A percentile compares a stretch with the other conserved stretches of the same genome.
Evolutionary conservation across 352 stramenopile species (phyloP).

Genomic region (Phytophthora cactorum): DNA sequence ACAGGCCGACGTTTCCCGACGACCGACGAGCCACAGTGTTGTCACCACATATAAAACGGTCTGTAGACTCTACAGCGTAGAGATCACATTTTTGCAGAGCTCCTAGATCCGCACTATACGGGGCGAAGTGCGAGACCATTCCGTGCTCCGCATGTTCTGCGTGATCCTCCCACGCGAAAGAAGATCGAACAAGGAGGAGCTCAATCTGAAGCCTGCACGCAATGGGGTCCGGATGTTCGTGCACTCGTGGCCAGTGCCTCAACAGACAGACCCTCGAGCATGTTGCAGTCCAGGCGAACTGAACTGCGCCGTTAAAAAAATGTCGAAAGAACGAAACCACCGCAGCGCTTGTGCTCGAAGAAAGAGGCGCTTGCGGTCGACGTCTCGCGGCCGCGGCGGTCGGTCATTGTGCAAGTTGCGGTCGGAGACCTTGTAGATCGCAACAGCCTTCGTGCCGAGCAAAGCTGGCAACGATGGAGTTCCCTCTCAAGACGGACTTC

Average conservation of each 20-base stretch:
- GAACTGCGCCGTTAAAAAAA: slow-evolving; percentile 25
- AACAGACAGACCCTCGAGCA: slow-evolving; percentile 5
- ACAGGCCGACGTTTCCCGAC: not conserved
- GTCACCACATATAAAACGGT: not conserved
- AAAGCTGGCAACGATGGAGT: slow-evolving; percentile 52
- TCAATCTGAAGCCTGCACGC: slow-evolving; percentile 12
- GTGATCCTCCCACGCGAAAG: slow-evolving; percentile 16
- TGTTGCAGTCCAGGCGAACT: slow-evolving; percentile 20
- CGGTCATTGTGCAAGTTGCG: slow-evolving; percentile 33
- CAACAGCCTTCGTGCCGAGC: slow-evolving; percentile 1
- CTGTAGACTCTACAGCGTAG: not conserved
- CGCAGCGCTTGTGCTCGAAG: slow-evolving; percentile 8
- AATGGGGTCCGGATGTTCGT: slow-evolving; percentile 14
- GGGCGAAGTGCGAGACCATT: slow-evolving; percentile 23
- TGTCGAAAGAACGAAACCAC: slow-evolving; percentile 39
- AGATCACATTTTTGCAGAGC: not conserved
- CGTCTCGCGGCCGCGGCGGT: not conserved
- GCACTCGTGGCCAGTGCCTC: not conserved
- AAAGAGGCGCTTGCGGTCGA: slow-evolving; percentile 10
- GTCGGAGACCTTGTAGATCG: slow-evolving; percentile 18
- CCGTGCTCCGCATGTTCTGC: slow-evolving; percentile 10
- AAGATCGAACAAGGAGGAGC: slow-evolving; percentile 28
- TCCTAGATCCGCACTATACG: not conserved
- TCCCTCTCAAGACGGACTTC: slow-evolving; percentile 74
- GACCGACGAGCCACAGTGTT: slow-evolving; percentile 9